Evolutionary conservation across 768 basidiomycete species (phyloP).

Genomic region (Neoboletus subvelutipes): DNA sequence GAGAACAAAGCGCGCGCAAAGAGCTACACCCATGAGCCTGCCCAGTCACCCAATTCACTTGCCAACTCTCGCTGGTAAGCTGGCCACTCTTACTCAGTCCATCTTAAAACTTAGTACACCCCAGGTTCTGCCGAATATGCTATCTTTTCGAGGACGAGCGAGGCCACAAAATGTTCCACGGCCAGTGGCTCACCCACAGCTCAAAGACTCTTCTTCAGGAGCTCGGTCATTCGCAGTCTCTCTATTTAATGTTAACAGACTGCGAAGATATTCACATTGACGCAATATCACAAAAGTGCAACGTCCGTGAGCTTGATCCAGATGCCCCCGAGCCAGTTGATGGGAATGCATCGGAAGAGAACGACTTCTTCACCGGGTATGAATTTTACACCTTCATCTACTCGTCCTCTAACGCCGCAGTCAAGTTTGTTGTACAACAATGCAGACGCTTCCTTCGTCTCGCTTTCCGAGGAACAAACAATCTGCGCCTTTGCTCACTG

Average conservation of each 20-base stretch:
- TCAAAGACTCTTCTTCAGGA: constrained; percentile 66
- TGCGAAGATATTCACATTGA: constrained; percentile 58
- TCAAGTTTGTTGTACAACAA: constrained; percentile 54
- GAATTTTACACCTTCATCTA: constrained; percentile 8
- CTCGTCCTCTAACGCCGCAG: not conserved
- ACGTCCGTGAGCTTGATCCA: constrained; percentile 41
- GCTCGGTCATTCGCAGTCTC: constrained; percentile 57
- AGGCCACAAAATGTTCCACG: constrained; percentile 58
- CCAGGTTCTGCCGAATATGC: constrained; percentile 69
- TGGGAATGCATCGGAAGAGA: constrained; percentile 35
- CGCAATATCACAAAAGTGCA: constrained; percentile 59
- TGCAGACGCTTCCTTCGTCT: constrained; percentile 44
- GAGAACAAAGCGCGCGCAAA: constrained; percentile 40
- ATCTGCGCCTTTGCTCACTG: constrained; percentile 28
- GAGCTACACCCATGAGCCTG: constrained; percentile 38
- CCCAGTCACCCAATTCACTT: constrained; percentile 52
- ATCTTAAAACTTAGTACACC: not conserved
- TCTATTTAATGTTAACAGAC: constrained; percentile 51
- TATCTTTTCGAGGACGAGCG: constrained; percentile 53
- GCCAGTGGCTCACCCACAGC: constrained; percentile 67
- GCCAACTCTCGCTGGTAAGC: constrained; percentile 62
- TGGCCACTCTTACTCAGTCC: not conserved
- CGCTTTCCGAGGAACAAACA: constrained; percentile 40
- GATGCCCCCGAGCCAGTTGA: constrained; percentile 50
- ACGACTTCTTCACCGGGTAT: constrained; percentile 61